Evolutionary conservation across 2,329 filamentous ascomycete species (phyloP), one percentile per base, ranked within the genome.

Genomic region (Aureobasidium sp.): DNA sequence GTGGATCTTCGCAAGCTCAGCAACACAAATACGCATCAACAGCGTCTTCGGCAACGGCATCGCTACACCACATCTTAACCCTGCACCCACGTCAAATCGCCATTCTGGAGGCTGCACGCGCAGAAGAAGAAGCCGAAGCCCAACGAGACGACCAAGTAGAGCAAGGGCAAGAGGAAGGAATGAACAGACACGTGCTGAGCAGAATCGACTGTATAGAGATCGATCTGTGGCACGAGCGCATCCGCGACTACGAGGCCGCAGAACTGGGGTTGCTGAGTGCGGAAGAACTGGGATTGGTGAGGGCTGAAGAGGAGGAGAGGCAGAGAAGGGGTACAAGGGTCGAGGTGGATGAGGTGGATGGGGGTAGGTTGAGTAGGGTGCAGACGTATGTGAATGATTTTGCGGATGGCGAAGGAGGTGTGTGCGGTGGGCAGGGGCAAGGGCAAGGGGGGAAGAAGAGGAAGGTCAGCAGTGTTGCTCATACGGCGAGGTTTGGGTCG

Each of bases 181-280:
- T 51, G 19, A 25, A 35, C 8, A 45, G 21, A 43, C 42, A 47
- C 17, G 31, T 58, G 4, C 23, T 58, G n/a, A 40, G 23, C 43
- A 33, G 55, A 23, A 58, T 58, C 31, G 55, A 58, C 10, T 43
- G 37, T 10, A 58, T 58, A n/a, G 55, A 58, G 9, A 40, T 58
- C 1, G 55, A 40, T 10, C 31, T 58, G 15, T 58, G 55, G 55
- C 55, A 58, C 17, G 38, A 47, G 17, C 31, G 55, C 1, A 58
- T 58, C 10, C 19, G 31, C 4, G 55, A 47, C 21, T 38, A 47
- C 8, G 55, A 49, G 23, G 55, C 55, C 10, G 42, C 55, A 7
- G 55, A 47, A 58, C 15, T 55, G 25, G 51, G 51, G 0, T 3
- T 29, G 4, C 9, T 54, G 10, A n/a, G 23, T 11, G 37, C 35